Base-by-base conservation (phyloP, 257 asterid genomes). In the Solanum rostratum region DNA sequence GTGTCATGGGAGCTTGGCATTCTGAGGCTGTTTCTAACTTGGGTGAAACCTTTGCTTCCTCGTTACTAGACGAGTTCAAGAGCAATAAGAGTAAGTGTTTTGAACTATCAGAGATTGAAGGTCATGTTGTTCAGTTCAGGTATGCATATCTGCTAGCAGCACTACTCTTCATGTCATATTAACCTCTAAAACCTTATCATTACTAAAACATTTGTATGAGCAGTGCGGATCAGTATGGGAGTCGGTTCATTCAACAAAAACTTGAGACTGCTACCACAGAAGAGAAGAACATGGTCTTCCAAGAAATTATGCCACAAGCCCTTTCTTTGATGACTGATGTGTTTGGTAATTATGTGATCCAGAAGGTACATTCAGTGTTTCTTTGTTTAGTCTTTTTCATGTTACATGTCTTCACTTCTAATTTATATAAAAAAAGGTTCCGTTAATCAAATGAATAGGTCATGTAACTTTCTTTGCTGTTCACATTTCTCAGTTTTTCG, bases 111-210 rank as follows among this genome's bases (percentile, higher is more conserved):
- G 97, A 94, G 85, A 94, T 94, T 87, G 94, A 91, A n/a, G 94
- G 98, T 29, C 94, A 93, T 82, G 95, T 94, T 89, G 97, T 92
- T 86, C 97, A 91, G 83, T 94, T 94, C 91, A 94, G 98, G 98
- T 94, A 90, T 60, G 4, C 62, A 43, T 78, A 18, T 63, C 80
- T 39, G 50, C 71, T 60, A 20, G 59, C 79, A 46, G 53, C 29
- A n/a, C n/a, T 22, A 37, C 57, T 24, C 63, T 65, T 45, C 30
- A 16, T 68, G 5, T 81, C 15, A 53, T 29, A 57, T 49, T 53
- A 59, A 13, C 33, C 66, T 81, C 55, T 27, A 13, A 49, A 46
- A 41, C n/a, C 68, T 66, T 78, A 46, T 50, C 80, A 52, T 83
- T 37, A 53, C 60, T 41, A 9, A 46, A 59, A 63, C 22, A 10